Evolutionary conservation across 169 alveolate genomes (phyloP), one percentile per base, ranked within the genome.

Genomic region (Ichthyophthirius multifiliis): DNA sequence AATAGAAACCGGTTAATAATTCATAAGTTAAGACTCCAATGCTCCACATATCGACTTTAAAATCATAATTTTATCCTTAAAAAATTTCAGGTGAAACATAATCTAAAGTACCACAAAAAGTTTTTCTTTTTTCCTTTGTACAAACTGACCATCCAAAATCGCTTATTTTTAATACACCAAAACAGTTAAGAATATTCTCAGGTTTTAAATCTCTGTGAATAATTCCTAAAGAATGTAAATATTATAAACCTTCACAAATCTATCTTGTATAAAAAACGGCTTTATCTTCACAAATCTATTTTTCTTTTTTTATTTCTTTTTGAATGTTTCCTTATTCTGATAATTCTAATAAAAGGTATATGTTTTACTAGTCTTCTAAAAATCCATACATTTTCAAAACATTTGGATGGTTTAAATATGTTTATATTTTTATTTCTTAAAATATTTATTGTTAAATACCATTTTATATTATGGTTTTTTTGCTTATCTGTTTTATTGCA

Each of bases 11-110:
- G 7, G 63, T 82, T 45, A 79, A 83, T 62, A 87, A 47, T 79
- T 87, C 92, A 76, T 67, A 87, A 2, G 85, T 64, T 32, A 87
- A 45, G 30, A 87, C 76, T 39, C 92, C 92, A 27, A 87, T 87
- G 2, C 89, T 89, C 92, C 92, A 87, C 16, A 87, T 65, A 75
- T 87, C 92, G n/a, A 87, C 92, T 13, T 84, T 63, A 18, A 76
- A 76, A 78, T 87, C 89, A 79, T 87, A 87, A 27, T 84, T 83
- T 55, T 78, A 75, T 27, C 83, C 82, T 23, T 65, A 35, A 64
- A 84, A 74, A 77, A 87, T 87, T 78, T 87, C 92, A 9, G 92
- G 92, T 43, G 89, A 82, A 43, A 82, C 83, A 65, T 87, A 87
- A 20, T 77, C 81, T 43, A 75, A 83, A 18, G 92, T 87, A 1